phyloP scores from a whole-genome alignment of 768 basidiomycete species.

The Gautieria morchelliformis region DNA sequence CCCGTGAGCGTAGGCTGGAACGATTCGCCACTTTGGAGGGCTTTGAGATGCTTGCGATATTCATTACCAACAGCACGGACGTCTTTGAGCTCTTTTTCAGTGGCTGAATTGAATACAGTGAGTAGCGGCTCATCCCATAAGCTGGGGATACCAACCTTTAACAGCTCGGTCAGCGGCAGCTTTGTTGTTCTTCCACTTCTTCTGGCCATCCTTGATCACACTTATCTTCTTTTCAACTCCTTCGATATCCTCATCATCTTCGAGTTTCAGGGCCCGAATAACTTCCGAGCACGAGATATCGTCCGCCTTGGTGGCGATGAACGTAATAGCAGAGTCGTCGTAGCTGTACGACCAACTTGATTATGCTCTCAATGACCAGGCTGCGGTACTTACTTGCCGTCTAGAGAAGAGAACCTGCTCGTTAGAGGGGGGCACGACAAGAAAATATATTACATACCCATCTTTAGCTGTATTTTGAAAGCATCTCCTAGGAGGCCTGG shows the following conservation, averaged over 20 bases:
- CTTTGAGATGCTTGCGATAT: slow-evolving; percentile 36
- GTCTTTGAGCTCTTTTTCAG: slow-evolving; percentile 30
- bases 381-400: slow-evolving; percentile 42
- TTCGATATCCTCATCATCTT: slow-evolving; percentile 43
- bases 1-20: slow-evolving; percentile 35
- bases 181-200: slow-evolving; percentile 34
- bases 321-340: slow-evolving; percentile 49
- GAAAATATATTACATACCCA: slow-evolving; percentile 32
- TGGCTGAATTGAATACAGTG: slow-evolving; percentile 20
- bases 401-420: slow-evolving; percentile 18
- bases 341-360: slow-evolving; percentile 28
- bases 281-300: slow-evolving; percentile 55
- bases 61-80: slow-evolving; percentile 30
- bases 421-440: neutral
- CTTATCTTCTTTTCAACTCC: slow-evolving; percentile 40
- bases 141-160: slow-evolving; percentile 29
- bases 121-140: slow-evolving; percentile 6
- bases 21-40: slow-evolving; percentile 33
- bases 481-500: slow-evolving; percentile 55
- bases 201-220: slow-evolving; percentile 23
- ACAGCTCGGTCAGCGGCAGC: slow-evolving; percentile 25
- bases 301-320: slow-evolving; percentile 57
- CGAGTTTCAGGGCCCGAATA: slow-evolving; percentile 38
- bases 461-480: slow-evolving; percentile 45
- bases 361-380: neutral